Conservation (phyloP, 805 yeast species). For the Pichia cephalocereana region DNA sequence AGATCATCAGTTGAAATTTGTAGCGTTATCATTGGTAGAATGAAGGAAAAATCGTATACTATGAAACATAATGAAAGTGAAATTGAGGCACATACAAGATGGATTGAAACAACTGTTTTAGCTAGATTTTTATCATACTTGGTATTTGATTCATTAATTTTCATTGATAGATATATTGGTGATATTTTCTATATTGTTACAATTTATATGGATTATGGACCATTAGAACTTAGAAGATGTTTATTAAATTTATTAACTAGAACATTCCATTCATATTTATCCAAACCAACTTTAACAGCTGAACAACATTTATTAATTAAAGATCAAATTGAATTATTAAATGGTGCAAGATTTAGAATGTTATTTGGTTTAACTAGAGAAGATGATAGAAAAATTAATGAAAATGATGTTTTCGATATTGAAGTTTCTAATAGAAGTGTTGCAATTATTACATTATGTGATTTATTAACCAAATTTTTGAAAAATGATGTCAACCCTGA, state of each 20-base stretch:
- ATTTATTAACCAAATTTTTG: conserved; percentile 43
- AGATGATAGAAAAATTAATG: conserved; percentile 23
- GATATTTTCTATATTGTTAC: conserved; percentile 65
- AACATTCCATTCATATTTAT: conserved; percentile 58
- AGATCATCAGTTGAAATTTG: conserved; percentile 68
- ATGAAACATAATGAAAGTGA: conserved; percentile 37
- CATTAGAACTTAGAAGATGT: conserved; percentile 47
- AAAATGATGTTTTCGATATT: conserved; percentile 14
- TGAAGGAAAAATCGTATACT: conserved; percentile 45
- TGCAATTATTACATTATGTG: conserved; percentile 52
- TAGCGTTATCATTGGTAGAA: conserved; percentile 49
- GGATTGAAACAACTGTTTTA: conserved; percentile 66
- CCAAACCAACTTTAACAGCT: conserved; percentile 42
- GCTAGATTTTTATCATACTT: conserved; percentile 54
- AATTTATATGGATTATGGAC: conserved; percentile 44
- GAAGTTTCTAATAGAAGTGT: conserved; percentile 33
- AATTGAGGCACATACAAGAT: conserved; percentile 42
- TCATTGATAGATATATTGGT: conserved; percentile 57
- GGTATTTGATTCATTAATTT: conserved; percentile 58
- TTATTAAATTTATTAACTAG: conserved; percentile 57
- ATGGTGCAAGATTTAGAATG: conserved; percentile 59
- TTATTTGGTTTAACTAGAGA: conserved; percentile 62
- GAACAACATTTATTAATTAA: conserved; percentile 34
- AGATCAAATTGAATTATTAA: conserved; percentile 36
- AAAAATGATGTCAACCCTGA: conserved; percentile 37